Base-by-base conservation (phyloP, 768 basidiomycete genomes). In the Lentinula guzmanii region DNA sequence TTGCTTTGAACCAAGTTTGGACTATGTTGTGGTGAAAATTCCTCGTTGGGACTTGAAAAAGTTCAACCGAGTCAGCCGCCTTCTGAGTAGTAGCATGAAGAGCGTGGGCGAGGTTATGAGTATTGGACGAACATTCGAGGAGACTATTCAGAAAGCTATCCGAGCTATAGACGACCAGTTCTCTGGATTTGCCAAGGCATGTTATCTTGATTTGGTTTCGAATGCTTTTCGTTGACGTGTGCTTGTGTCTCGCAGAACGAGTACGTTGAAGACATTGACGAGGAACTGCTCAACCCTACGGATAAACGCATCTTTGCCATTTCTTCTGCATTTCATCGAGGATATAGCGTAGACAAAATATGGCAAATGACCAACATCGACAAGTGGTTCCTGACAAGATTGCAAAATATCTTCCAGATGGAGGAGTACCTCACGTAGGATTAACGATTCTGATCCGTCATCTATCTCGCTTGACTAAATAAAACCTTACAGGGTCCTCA, bases 91-190 rank as follows among this genome's bases (percentile, higher is more conserved):
- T 67, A 93, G 91, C 75, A 98, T 99, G 96, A 98, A 98, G 83
- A 94, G 91, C 68, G 96, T 99, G 7, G 96, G 96, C 31, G 96
- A 99, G 75, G 96, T 99, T 61, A 99, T 99, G 97, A 93, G 92
- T 66, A 98, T 99, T 66, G 96, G 96, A 13, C 81, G 96, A 67
- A 97, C 95, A 4, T 99, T 99, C 69, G 96, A 98, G 73, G 96
- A 99, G 79, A 98, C 95, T 1, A 89, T 98, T 60, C 96, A 98
- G 74, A 98, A 99, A 77, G 97, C 96, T 3, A 96, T 98, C 64
- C 81, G 96, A 37, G 90, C 94, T 3, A 97, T 99, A 67, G 97
- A 98, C 70, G 96, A 97, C 69, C 89, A 88, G 64, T 99, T 98
- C 73, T 73, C 84, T 68, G 97, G 97, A 1, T 99, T 99, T 74